A percentile compares a stretch with the other conserved stretches of the same genome.
These are phyloP conservation scores for Limonium bicolor DNA, from an alignment of 148 eudicot species.

Conservation along the genomic window DNA sequence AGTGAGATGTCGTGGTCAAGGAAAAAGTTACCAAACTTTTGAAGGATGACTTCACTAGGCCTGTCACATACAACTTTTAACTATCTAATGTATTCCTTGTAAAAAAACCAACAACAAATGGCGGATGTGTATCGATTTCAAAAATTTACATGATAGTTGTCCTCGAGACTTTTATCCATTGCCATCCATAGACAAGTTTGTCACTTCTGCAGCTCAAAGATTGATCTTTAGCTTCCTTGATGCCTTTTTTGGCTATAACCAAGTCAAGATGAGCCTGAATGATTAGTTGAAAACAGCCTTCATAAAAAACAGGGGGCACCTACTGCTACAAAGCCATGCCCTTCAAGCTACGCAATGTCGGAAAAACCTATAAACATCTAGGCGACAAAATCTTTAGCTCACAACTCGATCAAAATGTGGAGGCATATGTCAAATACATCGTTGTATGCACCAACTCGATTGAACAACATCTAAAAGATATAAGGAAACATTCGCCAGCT, in stretches of 20 bases:
- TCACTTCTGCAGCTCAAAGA: too few relatives aligned
- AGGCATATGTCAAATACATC: background rate
- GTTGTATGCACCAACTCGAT: background rate
- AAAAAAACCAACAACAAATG: too few relatives aligned
- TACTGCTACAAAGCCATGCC: background rate
- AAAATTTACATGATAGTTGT: too few relatives aligned
- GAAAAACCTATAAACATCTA: background rate
- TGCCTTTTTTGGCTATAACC: background rate
- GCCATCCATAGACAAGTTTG: too few relatives aligned
- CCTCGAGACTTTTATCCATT: too few relatives aligned
- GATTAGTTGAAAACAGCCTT: background rate
- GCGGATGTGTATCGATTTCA: too few relatives aligned
- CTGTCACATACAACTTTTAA: too few relatives aligned
- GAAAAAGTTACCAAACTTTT: too few relatives aligned
- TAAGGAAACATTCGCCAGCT: background rate
- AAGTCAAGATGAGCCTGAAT: background rate
- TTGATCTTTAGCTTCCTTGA: background rate
- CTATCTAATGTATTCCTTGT: too few relatives aligned
- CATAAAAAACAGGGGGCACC: background rate
- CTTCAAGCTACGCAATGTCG: background rate
- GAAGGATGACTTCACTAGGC: too few relatives aligned
- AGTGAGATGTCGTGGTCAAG: too few relatives aligned
- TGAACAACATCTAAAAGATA: background rate
- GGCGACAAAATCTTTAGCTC: background rate
- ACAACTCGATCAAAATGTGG: background rate